Conservation (phyloP, 1,284 basidiomycete species). For the Pseudozyma thailandica region DNA sequence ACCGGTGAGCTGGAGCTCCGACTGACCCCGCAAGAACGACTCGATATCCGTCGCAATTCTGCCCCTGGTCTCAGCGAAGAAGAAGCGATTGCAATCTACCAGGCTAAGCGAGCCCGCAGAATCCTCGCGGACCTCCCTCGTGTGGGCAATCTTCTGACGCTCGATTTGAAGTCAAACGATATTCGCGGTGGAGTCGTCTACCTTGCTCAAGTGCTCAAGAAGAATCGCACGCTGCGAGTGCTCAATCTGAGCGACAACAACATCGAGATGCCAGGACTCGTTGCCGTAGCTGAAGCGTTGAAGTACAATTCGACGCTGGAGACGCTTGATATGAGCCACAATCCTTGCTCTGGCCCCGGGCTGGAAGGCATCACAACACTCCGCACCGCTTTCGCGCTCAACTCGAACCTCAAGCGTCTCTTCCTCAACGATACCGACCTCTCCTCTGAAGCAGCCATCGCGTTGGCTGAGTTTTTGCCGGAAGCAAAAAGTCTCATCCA, state of each 20-base stretch:
- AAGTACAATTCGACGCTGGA: slow-evolving; percentile 96
- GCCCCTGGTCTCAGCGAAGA: slow-evolving; percentile 40
- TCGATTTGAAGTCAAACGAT: slow-evolving; percentile 92
- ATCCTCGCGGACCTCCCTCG: slow-evolving; percentile 77
- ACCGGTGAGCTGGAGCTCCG: slow-evolving; percentile 28
- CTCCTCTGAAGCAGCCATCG: slow-evolving; percentile 86
- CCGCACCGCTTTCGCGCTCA: slow-evolving; percentile 89
- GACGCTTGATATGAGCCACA: slow-evolving; percentile 90
- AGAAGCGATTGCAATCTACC: slow-evolving; percentile 49
- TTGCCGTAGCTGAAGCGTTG: slow-evolving; percentile 86
- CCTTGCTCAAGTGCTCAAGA: slow-evolving; percentile 92
- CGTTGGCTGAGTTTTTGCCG: slow-evolving; percentile 93
- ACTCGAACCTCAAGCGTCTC: slow-evolving; percentile 88
- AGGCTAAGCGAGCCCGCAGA: slow-evolving; percentile 51
- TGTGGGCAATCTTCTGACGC: slow-evolving; percentile 83
- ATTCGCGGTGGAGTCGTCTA: slow-evolving; percentile 83
- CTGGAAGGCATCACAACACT: slow-evolving; percentile 76
- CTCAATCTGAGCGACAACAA: slow-evolving; percentile 93
- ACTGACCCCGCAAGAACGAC: slow-evolving; percentile 37
- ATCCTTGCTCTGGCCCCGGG: slow-evolving; percentile 88
- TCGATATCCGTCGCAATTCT: slow-evolving; percentile 20
- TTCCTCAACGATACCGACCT: slow-evolving; percentile 88
- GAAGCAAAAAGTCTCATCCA: slow-evolving; percentile 87
- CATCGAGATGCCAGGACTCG: slow-evolving; percentile 83
- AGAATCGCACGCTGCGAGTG: slow-evolving; percentile 92